These are phyloP conservation scores for Beta corolliflora DNA, from an alignment of 179 eudicot genomes.

Conservation along the genomic window DNA sequence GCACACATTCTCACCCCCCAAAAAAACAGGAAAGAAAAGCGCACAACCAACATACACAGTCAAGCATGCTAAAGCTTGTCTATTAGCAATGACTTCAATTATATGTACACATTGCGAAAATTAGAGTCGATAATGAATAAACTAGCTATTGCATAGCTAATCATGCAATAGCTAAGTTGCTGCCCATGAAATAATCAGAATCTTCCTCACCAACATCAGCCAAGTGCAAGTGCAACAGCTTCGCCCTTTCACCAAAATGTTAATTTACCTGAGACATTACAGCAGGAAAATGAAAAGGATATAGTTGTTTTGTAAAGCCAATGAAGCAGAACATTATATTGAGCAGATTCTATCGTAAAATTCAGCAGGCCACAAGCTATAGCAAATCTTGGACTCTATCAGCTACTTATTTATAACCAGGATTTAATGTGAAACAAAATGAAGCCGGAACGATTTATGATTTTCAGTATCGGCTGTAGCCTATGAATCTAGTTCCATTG, in stretches of 20 bases:
- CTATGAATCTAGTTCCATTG: background rate
- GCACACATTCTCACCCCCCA: slow-evolving; percentile 14
- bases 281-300: background rate
- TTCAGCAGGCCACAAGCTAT: background rate
- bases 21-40: background rate
- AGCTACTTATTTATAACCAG: background rate
- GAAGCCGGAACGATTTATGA: background rate
- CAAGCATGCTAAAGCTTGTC: slow-evolving; percentile 16
- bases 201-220: slow-evolving; percentile 12
- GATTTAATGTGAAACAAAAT: background rate
- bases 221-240: background rate
- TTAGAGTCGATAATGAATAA: slow-evolving; percentile 10
- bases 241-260: slow-evolving; percentile 1
- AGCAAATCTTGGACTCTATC: background rate
- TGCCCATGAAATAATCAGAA: background rate
- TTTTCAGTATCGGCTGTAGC: background rate
- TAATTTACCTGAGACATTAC: slow-evolving; percentile 21
- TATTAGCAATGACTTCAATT: slow-evolving; percentile 14
- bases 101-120: slow-evolving; percentile 25
- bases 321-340: background rate
- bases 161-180: background rate
- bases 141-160: background rate
- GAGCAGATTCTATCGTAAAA: background rate
- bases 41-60: background rate
- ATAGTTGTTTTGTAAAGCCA: background rate